Evolutionary conservation across 352 stramenopile genomes (phyloP).

Genomic region (Phytophthora sansomeana): DNA sequence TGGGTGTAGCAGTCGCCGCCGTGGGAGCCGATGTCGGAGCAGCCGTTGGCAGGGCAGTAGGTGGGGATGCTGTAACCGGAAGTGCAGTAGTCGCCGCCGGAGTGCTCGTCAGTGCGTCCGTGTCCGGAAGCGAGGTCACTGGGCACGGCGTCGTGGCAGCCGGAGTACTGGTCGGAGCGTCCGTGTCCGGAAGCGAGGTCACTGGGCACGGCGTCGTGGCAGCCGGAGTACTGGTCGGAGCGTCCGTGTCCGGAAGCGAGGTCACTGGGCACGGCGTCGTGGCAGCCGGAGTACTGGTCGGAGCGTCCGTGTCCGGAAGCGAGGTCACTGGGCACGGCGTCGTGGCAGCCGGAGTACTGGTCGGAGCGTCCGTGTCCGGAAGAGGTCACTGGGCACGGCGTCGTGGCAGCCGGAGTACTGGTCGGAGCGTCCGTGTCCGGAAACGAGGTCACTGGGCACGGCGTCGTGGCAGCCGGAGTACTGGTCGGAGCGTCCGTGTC

Average conservation of each 20-base stretch:
- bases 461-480: neutral
- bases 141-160: neutral
- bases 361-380: too few relatives aligned
- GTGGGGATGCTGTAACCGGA: too few relatives aligned
- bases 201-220: neutral
- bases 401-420: neutral
- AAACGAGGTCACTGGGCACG: neutral
- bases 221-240: neutral
- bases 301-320: neutral
- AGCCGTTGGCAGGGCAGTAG: too few relatives aligned
- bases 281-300: neutral
- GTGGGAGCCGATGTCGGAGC: neutral
- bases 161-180: neutral
- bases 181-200: neutral
- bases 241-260: neutral
- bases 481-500: too few relatives aligned
- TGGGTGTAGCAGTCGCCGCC: neutral
- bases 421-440: too few relatives aligned
- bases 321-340: neutral
- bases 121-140: neutral
- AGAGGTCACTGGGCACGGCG: neutral
- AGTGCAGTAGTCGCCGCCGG: neutral
- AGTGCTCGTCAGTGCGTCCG: neutral
- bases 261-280: neutral
- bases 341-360: neutral